phyloP scores from a whole-genome alignment of 1,284 basidiomycete species.

The Bondarzewia mesenterica region DNA sequence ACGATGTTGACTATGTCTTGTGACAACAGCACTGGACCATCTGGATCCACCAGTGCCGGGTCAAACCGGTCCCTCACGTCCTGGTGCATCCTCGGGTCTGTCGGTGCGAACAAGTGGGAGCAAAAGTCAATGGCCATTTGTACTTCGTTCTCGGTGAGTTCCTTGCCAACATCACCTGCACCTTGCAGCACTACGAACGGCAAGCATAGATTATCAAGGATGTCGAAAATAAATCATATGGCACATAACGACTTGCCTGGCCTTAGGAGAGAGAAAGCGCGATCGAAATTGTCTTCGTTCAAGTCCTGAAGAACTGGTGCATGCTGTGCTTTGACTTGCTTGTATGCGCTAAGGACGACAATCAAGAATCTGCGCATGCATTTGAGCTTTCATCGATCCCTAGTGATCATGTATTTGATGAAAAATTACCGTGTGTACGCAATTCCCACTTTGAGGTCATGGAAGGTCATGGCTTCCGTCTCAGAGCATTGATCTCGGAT shows the following conservation, averaged over 20 bases:
- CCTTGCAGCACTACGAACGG: neutral
- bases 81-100: neutral
- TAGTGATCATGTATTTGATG: no score
- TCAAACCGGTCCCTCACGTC: neutral
- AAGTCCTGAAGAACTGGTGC: slow-evolving; percentile 35
- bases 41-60: neutral
- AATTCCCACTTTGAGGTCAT: slow-evolving; percentile 25
- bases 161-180: neutral
- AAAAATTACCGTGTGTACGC: slow-evolving; percentile 17
- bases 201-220: neutral
- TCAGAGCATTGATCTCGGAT: slow-evolving; percentile 29
- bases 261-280: slow-evolving; percentile 38
- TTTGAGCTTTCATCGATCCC: neutral
- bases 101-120: neutral
- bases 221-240: neutral
- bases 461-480: slow-evolving; percentile 28
- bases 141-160: slow-evolving; percentile 1
- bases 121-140: slow-evolving; percentile 6
- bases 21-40: neutral
- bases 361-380: slow-evolving; percentile 32
- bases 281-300: slow-evolving; percentile 42
- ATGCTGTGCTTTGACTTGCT: slow-evolving; percentile 37
- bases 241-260: slow-evolving; percentile 27
- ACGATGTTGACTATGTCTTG: neutral
- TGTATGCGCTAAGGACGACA: slow-evolving; percentile 42